phyloP scores from a whole-genome alignment of 371 early-diverging fungal genomes.

The Amoeboradix gromovi region DNA sequence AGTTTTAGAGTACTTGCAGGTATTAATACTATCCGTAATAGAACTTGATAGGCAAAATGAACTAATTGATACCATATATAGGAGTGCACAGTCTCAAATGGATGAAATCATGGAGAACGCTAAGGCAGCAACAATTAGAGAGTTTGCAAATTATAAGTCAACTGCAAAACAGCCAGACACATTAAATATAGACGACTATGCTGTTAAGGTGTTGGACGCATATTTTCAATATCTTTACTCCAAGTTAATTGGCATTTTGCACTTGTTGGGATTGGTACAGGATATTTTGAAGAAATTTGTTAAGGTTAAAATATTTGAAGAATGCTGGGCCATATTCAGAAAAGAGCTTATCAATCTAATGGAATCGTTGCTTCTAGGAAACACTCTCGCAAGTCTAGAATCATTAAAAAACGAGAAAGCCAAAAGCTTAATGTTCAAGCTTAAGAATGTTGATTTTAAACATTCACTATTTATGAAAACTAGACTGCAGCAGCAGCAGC shows the following conservation, averaged over 20 bases:
- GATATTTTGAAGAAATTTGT: neutral
- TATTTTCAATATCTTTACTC: neutral
- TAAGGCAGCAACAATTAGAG: neutral
- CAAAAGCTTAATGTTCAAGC: neutral
- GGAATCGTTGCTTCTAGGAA: neutral
- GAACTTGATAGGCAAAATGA: neutral
- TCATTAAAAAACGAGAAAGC: neutral
- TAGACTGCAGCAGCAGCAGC: too few relatives aligned
- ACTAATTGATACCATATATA: neutral
- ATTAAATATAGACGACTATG: neutral
- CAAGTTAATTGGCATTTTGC: neutral
- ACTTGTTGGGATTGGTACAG: neutral
- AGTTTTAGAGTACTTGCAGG: neutral
- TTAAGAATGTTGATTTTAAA: neutral
- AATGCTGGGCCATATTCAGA: neutral
- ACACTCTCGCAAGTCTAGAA: neutral
- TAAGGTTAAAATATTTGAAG: neutral
- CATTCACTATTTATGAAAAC: neutral
- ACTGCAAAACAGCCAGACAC: neutral
- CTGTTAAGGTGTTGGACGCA: neutral
- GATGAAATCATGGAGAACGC: neutral
- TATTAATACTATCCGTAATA: neutral
- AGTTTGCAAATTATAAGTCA: neutral
- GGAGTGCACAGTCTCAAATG: neutral
- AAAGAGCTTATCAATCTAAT: neutral